Conservation (phyloP, 2,329 filamentous ascomycete species). For the Aspergillus sp. region DNA sequence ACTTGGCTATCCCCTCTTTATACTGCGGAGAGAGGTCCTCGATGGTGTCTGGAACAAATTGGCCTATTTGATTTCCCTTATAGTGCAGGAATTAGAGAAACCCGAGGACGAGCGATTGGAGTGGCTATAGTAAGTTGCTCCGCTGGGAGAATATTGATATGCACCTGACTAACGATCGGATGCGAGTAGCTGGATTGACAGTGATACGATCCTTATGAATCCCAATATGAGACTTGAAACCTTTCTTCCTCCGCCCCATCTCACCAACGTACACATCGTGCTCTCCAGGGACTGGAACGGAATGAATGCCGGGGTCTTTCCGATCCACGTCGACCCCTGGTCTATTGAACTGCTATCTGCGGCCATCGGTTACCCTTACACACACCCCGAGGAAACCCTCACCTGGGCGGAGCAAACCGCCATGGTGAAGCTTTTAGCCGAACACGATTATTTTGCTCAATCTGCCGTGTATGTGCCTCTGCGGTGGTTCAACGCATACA, state of each 20-base stretch:
- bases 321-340: slow-evolving; percentile 36
- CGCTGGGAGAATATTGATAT: not conserved
- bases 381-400: slow-evolving; percentile 23
- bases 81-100: slow-evolving; percentile 31
- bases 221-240: slow-evolving; percentile 32
- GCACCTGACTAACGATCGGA: not conserved
- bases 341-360: slow-evolving; percentile 31
- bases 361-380: slow-evolving; percentile 25
- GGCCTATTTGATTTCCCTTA: slow-evolving; percentile 42
- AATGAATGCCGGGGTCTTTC: slow-evolving; percentile 36
- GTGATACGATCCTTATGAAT: slow-evolving; percentile 36
- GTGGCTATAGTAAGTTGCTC: slow-evolving; percentile 32
- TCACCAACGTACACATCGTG: slow-evolving; percentile 31
- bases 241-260: slow-evolving; percentile 34
- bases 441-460: slow-evolving; percentile 14
- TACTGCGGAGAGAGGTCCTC: slow-evolving; percentile 43
- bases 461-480: slow-evolving; percentile 17
- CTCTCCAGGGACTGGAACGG: slow-evolving; percentile 34
- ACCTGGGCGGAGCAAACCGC: slow-evolving; percentile 20
- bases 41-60: slow-evolving; percentile 48
- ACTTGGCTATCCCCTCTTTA: slow-evolving; percentile 44
- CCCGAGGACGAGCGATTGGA: slow-evolving; percentile 26
- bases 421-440: slow-evolving; percentile 1
- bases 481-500: slow-evolving; percentile 21
- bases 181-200: slow-evolving; percentile 32